phyloP scores from a whole-genome alignment of 2,329 filamentous ascomycete species.

The Paraphaeosphaeria sporulosa region DNA sequence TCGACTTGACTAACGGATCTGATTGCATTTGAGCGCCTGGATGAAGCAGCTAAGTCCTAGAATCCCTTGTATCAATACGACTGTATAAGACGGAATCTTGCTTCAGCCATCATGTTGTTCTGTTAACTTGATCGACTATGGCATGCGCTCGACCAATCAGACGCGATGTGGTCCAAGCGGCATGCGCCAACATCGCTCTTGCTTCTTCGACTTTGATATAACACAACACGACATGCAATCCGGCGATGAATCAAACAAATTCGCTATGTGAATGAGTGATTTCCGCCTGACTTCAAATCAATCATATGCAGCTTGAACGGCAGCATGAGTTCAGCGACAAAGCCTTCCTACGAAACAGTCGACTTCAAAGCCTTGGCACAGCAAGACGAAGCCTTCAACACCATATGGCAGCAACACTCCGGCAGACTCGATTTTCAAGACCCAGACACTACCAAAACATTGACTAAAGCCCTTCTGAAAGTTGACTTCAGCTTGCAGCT shows the following conservation, averaged over 20 bases:
- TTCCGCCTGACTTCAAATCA: not conserved
- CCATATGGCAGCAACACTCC: slow-evolving; percentile 54
- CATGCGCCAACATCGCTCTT: slow-evolving; percentile 22
- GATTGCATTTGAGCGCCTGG: slow-evolving; percentile 9
- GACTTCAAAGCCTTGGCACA: slow-evolving; percentile 69
- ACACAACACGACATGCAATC: not conserved
- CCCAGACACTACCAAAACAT: slow-evolving; percentile 73
- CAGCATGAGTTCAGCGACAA: slow-evolving; percentile 36
- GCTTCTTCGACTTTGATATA: not conserved
- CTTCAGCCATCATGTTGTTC: not conserved
- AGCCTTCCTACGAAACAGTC: slow-evolving; percentile 61
- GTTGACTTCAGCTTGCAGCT: slow-evolving; percentile 77
- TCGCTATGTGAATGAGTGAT: not conserved
- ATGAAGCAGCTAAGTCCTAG: slow-evolving; percentile 8
- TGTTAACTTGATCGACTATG: not conserved
- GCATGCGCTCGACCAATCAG: slow-evolving; percentile 28
- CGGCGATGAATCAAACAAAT: not conserved
- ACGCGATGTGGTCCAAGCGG: slow-evolving; percentile 13
- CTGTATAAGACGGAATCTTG: not conserved
- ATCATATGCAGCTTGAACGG: not conserved
- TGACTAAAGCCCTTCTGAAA: slow-evolving; percentile 81
- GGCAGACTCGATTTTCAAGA: slow-evolving; percentile 81
- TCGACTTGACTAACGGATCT: not conserved
- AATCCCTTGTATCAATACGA: slow-evolving; percentile 2
- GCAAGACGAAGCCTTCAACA: slow-evolving; percentile 66